These are phyloP conservation scores for Kodamaea lidongshanica DNA, from an alignment of 805 yeast genomes.

Conservation along the genomic window DNA sequence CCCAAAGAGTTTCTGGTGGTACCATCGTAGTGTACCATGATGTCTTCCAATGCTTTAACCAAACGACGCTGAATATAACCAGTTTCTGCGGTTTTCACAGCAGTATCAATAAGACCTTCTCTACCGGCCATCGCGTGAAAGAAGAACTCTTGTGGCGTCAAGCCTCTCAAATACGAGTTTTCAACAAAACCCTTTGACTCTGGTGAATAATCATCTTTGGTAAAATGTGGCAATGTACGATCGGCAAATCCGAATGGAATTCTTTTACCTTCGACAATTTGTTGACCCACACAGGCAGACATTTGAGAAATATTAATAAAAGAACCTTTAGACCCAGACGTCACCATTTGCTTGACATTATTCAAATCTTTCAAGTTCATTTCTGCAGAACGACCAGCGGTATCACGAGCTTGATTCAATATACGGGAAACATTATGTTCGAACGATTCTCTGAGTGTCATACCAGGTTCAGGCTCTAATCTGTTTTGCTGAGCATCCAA, in stretches of 20 bases:
- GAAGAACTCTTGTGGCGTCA: conserved; percentile 97
- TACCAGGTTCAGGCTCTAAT: conserved; percentile 96
- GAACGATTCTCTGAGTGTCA: conserved; percentile 97
- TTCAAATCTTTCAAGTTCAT: conserved; percentile 88
- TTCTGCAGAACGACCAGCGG: conserved; percentile 98
- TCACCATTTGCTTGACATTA: conserved; percentile 98
- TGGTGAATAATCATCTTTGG: conserved; percentile 97
- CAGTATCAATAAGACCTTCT: conserved; percentile 99
- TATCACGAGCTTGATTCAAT: conserved; percentile 96
- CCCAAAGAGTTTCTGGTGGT: conserved; percentile 97
- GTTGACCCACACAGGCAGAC: conserved; percentile 99
- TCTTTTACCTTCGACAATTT: conserved; percentile 99
- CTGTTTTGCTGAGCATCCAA: conserved; percentile 84
- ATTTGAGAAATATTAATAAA: conserved; percentile 97
- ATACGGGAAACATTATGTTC: conserved; percentile 95
- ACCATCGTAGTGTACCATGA: conserved; percentile 97
- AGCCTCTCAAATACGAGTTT: conserved; percentile 92
- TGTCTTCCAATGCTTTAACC: conserved; percentile 93
- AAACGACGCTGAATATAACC: conserved; percentile 98
- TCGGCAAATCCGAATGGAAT: conserved; percentile 96
- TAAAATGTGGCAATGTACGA: conserved; percentile 94
- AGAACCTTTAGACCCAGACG: conserved; percentile 98
- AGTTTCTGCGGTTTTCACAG: conserved; percentile 98
- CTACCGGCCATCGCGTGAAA: conserved; percentile 99
- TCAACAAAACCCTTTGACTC: conserved; percentile 98